Conservation (phyloP, 805 yeast genomes). For the Candida andamanensis region DNA sequence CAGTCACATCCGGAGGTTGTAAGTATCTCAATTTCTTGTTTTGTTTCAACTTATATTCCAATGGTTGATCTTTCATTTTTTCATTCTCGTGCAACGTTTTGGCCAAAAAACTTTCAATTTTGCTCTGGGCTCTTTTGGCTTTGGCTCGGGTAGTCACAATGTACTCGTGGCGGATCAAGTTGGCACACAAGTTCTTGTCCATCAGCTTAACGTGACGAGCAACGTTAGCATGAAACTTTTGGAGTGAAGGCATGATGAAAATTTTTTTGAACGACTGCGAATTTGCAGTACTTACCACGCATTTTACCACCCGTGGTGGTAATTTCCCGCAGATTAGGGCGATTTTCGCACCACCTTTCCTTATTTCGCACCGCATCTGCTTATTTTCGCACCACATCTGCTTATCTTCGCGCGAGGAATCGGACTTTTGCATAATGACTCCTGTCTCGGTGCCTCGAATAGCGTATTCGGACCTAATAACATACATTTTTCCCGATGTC, state of each 20-base stretch:
- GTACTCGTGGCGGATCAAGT: constrained; percentile 39
- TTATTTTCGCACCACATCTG: too few relatives aligned
- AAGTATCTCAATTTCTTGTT: constrained; percentile 21
- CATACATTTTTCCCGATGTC: constrained; percentile 52
- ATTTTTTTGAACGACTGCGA: too few relatives aligned
- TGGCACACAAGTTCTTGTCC: constrained; percentile 40
- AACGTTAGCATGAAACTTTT: constrained; percentile 38
- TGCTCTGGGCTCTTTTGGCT: constrained; percentile 40
- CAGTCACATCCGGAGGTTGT: constrained; percentile 47
- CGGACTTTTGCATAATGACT: too few relatives aligned
- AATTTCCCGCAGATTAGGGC: too few relatives aligned
- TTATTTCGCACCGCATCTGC: too few relatives aligned
- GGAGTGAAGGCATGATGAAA: constrained; percentile 34
- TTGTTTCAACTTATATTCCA: constrained; percentile 11
- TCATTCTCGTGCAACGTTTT: constrained; percentile 25
- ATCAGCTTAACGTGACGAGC: constrained; percentile 40
- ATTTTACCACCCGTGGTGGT: too few relatives aligned
- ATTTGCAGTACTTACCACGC: too few relatives aligned
- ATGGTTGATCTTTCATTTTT: constrained; percentile 12
- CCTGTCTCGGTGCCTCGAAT: too few relatives aligned
- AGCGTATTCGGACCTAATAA: constrained; percentile 26
- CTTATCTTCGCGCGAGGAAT: too few relatives aligned
- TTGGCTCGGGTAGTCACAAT: constrained; percentile 40
- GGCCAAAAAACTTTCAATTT: constrained; percentile 35
- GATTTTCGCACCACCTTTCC: too few relatives aligned